Percentiles rank a stretch among this genome's conserved stretches.
Evolutionary conservation across 345 rosid genomes (phyloP).

Genomic region (Jatropha curcas): DNA sequence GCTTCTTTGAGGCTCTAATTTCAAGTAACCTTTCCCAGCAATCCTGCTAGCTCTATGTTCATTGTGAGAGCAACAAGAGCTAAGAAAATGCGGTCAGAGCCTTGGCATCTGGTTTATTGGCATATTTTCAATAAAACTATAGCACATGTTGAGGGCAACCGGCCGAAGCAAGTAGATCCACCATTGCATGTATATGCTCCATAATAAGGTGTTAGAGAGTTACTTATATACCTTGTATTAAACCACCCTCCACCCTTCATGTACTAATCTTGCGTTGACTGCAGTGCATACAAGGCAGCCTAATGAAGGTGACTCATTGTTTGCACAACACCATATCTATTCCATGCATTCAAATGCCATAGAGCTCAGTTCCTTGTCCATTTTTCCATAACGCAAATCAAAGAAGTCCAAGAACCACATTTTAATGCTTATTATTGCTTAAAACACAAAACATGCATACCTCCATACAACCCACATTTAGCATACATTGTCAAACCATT

Average conservation of each 20-base stretch:
- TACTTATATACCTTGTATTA: constrained; percentile 15
- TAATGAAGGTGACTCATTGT: constrained; percentile 26
- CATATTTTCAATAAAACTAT: constrained; percentile 25
- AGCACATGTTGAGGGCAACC: constrained; percentile 19
- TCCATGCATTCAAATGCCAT: constrained; percentile 23
- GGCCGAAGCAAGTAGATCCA: constrained; percentile 28
- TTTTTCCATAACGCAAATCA: constrained; percentile 33
- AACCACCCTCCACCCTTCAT: constrained; percentile 21
- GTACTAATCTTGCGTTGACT: constrained; percentile 29
- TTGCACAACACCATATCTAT: constrained; percentile 14
- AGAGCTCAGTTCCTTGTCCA: constrained; percentile 28
- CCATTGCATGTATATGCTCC: constrained; percentile 37
- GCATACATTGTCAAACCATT: constrained; percentile 36
- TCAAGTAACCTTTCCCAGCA: constrained; percentile 24
- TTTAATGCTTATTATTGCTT: constrained; percentile 18
- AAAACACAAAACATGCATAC: constrained; percentile 18
- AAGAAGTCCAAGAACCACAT: constrained; percentile 33
- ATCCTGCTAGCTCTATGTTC: constrained; percentile 24
- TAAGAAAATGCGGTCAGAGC: constrained; percentile 29
- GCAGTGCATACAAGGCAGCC: constrained; percentile 29
- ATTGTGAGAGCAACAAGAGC: constrained; percentile 28
- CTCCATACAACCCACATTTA: constrained; percentile 28
- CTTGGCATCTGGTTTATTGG: constrained; percentile 28
- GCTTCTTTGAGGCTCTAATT: constrained; percentile 32
- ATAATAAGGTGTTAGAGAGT: constrained; percentile 23